Evolutionary conservation across 2,329 filamentous ascomycete genomes (phyloP), one percentile per base, ranked within the genome.

Genomic region (Lachnellula subtilissima): DNA sequence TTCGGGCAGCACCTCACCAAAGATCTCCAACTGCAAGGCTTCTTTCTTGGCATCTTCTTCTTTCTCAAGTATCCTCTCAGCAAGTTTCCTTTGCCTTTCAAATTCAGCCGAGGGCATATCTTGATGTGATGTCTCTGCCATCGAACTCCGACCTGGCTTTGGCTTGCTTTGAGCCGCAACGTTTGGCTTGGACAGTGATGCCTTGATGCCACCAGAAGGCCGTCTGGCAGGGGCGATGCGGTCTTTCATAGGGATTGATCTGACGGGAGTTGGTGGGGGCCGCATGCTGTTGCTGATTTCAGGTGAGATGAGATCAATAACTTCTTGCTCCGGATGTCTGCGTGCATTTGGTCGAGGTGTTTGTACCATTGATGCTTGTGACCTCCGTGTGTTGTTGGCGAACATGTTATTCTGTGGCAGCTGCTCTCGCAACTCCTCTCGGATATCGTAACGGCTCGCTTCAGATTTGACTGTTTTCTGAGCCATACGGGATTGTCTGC

Each of bases 71-170:
- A 67, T 65, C 1, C 39, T 35, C 11, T 61, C 50, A 4, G 65
- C 63, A 14, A 58, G 56, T 19, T 49, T 32, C 37, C 42, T 56
- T 37, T 65, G 63, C 32, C 57, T 46, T 4, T 46, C 28, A 11
- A 53, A 9, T 22, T 54, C 32, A 28, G 52, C 40, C 32, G 55
- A 43, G 17, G 19, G n/a, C 19, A 23, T n/a, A 45, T 62, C 8
- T 49, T 45, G 43, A 14, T 14, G 37, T 49, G 9, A 53, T 46
- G 50, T 22, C 45, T 35, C 47, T 53, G 91, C 22, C 72, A 85
- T 0, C 77, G 89, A 35, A 83, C 83, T 55, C 73, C 86, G 23
- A 89, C 90, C 69, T 88, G 84, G 82, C 85, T 2, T 73, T 91
- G 46, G 84, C 86, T 45, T 45, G 42, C 19, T 11, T 12, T 12